These are phyloP conservation scores for Elsinoe necatrix DNA, from an alignment of 2,329 filamentous ascomycete genomes.

Conservation along the genomic window DNA sequence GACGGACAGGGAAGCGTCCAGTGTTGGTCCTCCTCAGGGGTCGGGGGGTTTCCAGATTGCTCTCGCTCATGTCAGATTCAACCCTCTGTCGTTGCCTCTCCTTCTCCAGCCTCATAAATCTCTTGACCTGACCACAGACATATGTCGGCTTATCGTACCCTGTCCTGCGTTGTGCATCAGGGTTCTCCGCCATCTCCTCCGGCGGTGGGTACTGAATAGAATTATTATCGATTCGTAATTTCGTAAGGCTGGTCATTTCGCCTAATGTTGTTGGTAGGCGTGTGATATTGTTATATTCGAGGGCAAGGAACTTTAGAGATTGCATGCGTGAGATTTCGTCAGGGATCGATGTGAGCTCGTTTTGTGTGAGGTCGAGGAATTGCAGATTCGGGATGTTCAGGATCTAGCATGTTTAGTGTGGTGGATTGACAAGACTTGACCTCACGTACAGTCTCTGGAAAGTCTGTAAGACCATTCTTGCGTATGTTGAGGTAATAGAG, in stretches of 20 bases:
- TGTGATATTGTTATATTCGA: slow-evolving; percentile 79
- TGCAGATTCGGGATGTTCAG: slow-evolving; percentile 80
- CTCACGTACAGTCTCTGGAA: slow-evolving; percentile 54
- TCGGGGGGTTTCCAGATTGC: slow-evolving; percentile 66
- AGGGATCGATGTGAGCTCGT: slow-evolving; percentile 70
- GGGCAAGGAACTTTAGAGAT: slow-evolving; percentile 79
- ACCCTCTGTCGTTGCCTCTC: slow-evolving; percentile 15
- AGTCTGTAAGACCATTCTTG: slow-evolving; percentile 63
- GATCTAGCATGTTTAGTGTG: slow-evolving; percentile 49
- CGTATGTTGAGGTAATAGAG: slow-evolving; percentile 73
- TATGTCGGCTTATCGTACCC: slow-evolving; percentile 47
- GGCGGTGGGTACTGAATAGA: slow-evolving; percentile 66
- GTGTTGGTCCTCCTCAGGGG: slow-evolving; percentile 50
- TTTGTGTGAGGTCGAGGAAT: slow-evolving; percentile 85
- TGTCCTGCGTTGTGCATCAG: slow-evolving; percentile 45
- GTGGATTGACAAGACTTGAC: background rate
- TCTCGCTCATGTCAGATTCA: slow-evolving; percentile 49
- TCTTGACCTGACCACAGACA: slow-evolving; percentile 53
- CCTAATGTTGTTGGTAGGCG: slow-evolving; percentile 75
- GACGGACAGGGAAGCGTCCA: slow-evolving; percentile 54
- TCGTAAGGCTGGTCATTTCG: slow-evolving; percentile 81
- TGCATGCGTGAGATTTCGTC: slow-evolving; percentile 70
- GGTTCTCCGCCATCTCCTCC: slow-evolving; percentile 35
- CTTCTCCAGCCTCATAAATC: slow-evolving; percentile 25
- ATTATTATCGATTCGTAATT: slow-evolving; percentile 84